A percentile compares a stretch with the other conserved stretches of the same genome.
Evolutionary conservation across 1,139 yeast genomes (phyloP).

Genomic region (Geotrichum restrictum): DNA sequence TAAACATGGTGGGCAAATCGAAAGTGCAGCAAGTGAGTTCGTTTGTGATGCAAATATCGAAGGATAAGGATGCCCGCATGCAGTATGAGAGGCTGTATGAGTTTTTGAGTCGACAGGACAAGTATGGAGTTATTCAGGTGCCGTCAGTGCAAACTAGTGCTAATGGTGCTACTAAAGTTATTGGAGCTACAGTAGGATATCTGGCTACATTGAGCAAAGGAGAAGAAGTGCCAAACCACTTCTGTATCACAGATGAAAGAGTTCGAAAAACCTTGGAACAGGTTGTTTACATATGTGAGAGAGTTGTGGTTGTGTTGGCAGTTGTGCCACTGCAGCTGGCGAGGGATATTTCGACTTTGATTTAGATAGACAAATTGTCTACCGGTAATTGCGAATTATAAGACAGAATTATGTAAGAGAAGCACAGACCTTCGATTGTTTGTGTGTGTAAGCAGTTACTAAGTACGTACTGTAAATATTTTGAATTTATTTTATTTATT

Average conservation of each 20-base stretch:
- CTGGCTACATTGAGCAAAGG: conserved; percentile 2
- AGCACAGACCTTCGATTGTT: no score
- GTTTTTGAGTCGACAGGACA: not conserved
- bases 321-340: not conserved
- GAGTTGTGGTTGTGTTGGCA: not conserved
- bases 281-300: no score
- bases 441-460: no score
- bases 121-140: not conserved
- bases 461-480: no score
- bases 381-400: no score
- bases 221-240: not conserved
- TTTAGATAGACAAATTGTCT: no score
- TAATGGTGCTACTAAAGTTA: not conserved
- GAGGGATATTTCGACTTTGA: no score
- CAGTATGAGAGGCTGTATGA: not conserved
- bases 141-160: not conserved
- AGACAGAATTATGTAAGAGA: no score
- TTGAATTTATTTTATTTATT: no score
- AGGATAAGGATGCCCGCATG: not conserved
- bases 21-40: not conserved
- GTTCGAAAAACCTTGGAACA: not conserved
- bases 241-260: not conserved
- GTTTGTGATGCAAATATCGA: not conserved
- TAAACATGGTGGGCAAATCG: not conserved
- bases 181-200: not conserved